Evolutionary conservation across 2,329 filamentous ascomycete genomes (phyloP), one percentile per base, ranked within the genome.

Genomic region (Apiospora sp.): DNA sequence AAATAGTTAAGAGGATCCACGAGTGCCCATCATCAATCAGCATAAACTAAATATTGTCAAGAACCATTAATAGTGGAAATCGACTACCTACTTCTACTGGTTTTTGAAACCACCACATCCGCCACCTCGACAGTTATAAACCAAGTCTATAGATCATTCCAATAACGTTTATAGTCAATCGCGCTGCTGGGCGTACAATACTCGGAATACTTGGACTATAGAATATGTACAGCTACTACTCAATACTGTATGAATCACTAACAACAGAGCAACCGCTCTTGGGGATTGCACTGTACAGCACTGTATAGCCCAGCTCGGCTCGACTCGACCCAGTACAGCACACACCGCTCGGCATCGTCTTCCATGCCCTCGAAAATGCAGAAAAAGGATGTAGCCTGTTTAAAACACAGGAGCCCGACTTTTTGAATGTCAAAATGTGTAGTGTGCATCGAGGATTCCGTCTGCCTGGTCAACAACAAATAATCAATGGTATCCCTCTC

Each of bases 11-110:
- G 34, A 64, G 58, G 58, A 64, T 64, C 34, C 58, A 64, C 58
- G 58, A 13, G 10, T n/a, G 58, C 8, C 34, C 30, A 41, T 64
- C 16, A 41, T 37, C 19, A 30, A 30, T 30, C 27, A 2, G 30
- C 30, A 64, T 37, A 41, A n/a, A 64, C 58, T 41, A 41, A 64
- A 37, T 61, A 22, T 61, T 8, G 54, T 37, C 14, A 8, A 64
- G 34, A 64, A 34, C 12, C 58, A 64, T 41, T 41, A 41, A 64
- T 64, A 64, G 58, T 64, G 58, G 58, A 64, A 64, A 64, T 64
- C 58, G 58, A 34, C 58, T 64, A 64, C 19, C n/a, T 19, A 16
- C 19, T 7, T 30, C 4, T 4, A 14, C 16, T 30, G 27, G 27
- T 30, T 30, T 30, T 30, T 22, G 7, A 37, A 64, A 41, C 34